A percentile compares a stretch with the other conserved stretches of the same genome.
Conservation (phyloP, 2,329 filamentous ascomycete genomes). For the Aureobasidium sp. region DNA sequence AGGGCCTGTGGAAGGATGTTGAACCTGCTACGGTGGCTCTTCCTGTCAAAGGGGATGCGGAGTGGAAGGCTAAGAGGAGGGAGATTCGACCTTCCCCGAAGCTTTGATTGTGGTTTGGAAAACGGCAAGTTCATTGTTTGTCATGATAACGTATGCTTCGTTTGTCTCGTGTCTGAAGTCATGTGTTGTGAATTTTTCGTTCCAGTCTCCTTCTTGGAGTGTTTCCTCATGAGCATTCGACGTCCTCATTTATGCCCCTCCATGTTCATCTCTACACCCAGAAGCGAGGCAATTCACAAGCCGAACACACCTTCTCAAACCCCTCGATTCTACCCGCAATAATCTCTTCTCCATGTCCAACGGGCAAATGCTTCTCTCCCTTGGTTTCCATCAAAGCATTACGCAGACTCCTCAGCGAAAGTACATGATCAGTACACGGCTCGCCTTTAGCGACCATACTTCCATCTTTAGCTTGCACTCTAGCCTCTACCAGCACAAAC, state of each 20-base stretch:
- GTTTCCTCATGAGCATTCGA: neutral
- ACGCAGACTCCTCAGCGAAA: neutral
- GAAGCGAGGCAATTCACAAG: neutral
- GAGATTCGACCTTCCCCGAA: neutral
- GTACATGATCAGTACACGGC: neutral
- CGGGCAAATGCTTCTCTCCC: neutral
- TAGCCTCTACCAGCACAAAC: neutral
- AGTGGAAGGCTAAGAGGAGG: constrained; percentile 6
- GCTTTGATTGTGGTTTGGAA: neutral
- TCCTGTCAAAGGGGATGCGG: neutral
- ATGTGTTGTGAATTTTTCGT: neutral
- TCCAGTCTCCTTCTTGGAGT: too few relatives aligned
- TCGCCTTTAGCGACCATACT: neutral
- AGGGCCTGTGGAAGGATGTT: constrained; percentile 49
- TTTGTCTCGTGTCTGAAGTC: neutral
- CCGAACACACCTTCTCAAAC: neutral
- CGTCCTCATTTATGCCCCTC: neutral
- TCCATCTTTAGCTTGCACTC: neutral
- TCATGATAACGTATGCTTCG: neutral
- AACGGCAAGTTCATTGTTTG: neutral
- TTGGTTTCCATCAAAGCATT: constrained; percentile 1
- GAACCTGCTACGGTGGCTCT: neutral
- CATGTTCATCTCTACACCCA: neutral
- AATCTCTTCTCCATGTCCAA: neutral
- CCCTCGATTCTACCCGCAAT: neutral